Percentiles rank a stretch among this genome's conserved stretches.
Conservation (phyloP, 1,139 yeast genomes). For the Candida pseudoviswanathii region DNA sequence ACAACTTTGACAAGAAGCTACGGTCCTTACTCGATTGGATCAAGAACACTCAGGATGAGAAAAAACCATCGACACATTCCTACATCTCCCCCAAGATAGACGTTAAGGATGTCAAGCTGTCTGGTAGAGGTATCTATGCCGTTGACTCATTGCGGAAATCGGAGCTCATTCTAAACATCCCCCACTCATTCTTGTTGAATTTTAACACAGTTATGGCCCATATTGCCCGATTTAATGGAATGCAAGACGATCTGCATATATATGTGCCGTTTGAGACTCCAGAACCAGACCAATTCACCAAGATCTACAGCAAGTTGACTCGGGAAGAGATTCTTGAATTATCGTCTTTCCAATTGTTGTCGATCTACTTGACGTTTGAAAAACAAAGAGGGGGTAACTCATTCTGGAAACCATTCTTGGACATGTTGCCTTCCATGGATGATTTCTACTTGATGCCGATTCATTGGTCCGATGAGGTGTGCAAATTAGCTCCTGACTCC, state of each 20-base stretch:
- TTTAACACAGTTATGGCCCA: slow-evolving; percentile 54
- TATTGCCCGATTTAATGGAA: slow-evolving; percentile 26
- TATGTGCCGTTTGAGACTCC: slow-evolving; percentile 21
- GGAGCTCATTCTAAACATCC: slow-evolving; percentile 55
- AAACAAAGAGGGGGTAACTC: slow-evolving; percentile 37
- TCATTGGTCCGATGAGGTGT: slow-evolving; percentile 46
- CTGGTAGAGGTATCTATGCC: slow-evolving; percentile 70
- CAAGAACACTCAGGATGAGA: slow-evolving; percentile 26
- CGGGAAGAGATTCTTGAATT: slow-evolving; percentile 32
- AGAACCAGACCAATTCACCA: slow-evolving; percentile 24
- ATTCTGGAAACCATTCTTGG: slow-evolving; percentile 67
- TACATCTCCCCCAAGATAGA: slow-evolving; percentile 33
- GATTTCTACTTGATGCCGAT: slow-evolving; percentile 56
- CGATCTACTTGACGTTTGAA: slow-evolving; percentile 53
- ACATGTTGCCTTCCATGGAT: slow-evolving; percentile 52
- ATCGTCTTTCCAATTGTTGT: slow-evolving; percentile 51
- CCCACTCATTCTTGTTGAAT: slow-evolving; percentile 62
- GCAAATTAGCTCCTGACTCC: slow-evolving; percentile 42
- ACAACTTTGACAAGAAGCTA: slow-evolving; percentile 7
- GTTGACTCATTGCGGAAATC: slow-evolving; percentile 30
- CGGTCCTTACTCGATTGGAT: slow-evolving; percentile 25
- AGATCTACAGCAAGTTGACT: slow-evolving; percentile 34
- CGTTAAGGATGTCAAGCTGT: slow-evolving; percentile 29
- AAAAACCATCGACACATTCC: slow-evolving; percentile 24
- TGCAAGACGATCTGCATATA: slow-evolving; percentile 17